phyloP scores from a whole-genome alignment of 2,329 filamentous ascomycete species.

The Magnaporthales sp. region DNA sequence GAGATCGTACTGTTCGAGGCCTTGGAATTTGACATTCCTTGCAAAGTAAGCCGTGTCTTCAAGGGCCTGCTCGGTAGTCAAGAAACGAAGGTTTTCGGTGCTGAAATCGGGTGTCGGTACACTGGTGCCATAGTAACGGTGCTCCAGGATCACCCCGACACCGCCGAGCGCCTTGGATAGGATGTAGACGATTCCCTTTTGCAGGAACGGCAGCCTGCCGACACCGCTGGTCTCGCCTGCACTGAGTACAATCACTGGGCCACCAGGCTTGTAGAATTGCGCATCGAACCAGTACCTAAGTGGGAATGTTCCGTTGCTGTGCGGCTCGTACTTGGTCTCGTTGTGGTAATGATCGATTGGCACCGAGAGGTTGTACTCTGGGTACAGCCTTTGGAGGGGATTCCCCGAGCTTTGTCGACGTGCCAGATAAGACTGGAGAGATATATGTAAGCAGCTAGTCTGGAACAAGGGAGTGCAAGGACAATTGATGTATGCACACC shows the following conservation, averaged over 20 bases:
- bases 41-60: slow-evolving; percentile 80
- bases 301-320: slow-evolving; percentile 57
- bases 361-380: slow-evolving; percentile 31
- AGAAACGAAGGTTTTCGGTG: slow-evolving; percentile 65
- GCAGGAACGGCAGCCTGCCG: slow-evolving; percentile 59
- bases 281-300: slow-evolving; percentile 81
- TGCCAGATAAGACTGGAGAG: background rate
- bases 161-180: slow-evolving; percentile 64
- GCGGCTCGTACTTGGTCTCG: slow-evolving; percentile 67
- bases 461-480: background rate
- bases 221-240: slow-evolving; percentile 60
- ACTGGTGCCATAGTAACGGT: slow-evolving; percentile 78
- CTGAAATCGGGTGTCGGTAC: slow-evolving; percentile 58
- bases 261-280: slow-evolving; percentile 64
- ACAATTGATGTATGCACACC: background rate
- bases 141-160: slow-evolving; percentile 73
- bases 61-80: slow-evolving; percentile 75
- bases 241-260: slow-evolving; percentile 71
- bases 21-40: slow-evolving; percentile 59
- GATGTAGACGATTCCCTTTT: slow-evolving; percentile 69
- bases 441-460: background rate
- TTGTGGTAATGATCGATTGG: slow-evolving; percentile 79
- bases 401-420: background rate
- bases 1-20: slow-evolving; percentile 58
- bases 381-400: slow-evolving; percentile 18